These are phyloP conservation scores for Penicillium paneum DNA, from an alignment of 2,329 filamentous ascomycete genomes.

Conservation along the genomic window DNA sequence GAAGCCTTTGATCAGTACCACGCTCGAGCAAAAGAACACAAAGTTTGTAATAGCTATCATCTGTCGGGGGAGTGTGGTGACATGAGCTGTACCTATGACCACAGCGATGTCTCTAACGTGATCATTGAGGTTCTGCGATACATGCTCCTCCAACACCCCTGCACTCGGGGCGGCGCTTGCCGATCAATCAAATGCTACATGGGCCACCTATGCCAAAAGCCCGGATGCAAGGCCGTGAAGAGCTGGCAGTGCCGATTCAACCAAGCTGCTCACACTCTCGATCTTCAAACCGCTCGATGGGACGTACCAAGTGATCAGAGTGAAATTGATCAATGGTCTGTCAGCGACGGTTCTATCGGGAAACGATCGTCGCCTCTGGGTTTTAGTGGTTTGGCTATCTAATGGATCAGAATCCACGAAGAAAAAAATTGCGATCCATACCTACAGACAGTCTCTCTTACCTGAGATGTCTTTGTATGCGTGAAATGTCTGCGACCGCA, in stretches of 20 bases:
- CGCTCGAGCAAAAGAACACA: slow-evolving; percentile 36
- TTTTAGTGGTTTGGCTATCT: background rate
- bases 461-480: slow-evolving; percentile 10
- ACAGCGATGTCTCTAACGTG: slow-evolving; percentile 41
- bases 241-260: slow-evolving; percentile 31
- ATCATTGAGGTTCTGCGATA: slow-evolving; percentile 44
- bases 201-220: slow-evolving; percentile 45
- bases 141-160: slow-evolving; percentile 46
- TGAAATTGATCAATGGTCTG: slow-evolving; percentile 15
- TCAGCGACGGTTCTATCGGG: slow-evolving; percentile 17
- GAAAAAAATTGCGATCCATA: background rate
- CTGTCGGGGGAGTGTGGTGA: slow-evolving; percentile 42
- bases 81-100: slow-evolving; percentile 46
- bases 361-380: background rate
- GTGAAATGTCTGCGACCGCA: background rate
- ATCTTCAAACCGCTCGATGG: slow-evolving; percentile 25
- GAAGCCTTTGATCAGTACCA: slow-evolving; percentile 43
- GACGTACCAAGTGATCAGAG: slow-evolving; percentile 21
- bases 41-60: slow-evolving; percentile 52
- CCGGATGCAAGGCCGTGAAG: slow-evolving; percentile 31
- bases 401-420: slow-evolving; percentile 1
- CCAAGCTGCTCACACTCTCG: slow-evolving; percentile 26
- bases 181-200: slow-evolving; percentile 44
- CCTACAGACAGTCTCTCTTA: slow-evolving; percentile 7
- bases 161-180: slow-evolving; percentile 42